Base-by-base conservation (phyloP, 306 rosid genomes). In the Quercus alba region DNA sequence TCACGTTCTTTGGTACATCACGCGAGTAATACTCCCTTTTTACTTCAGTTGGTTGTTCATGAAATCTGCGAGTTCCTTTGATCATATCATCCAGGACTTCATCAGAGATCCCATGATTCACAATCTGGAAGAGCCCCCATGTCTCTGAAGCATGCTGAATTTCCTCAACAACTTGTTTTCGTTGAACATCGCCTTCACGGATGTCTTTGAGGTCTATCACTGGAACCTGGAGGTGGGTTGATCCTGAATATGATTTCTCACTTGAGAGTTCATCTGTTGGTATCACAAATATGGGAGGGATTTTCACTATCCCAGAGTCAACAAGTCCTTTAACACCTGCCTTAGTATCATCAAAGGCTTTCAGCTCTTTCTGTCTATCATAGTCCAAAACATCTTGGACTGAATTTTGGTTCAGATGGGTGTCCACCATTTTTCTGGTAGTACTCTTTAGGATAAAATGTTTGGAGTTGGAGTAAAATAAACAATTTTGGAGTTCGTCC, bases 121-220 rank as follows among this genome's bases (percentile, higher is more conserved):
- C 82, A 77, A 85, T 84, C 73, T 78, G 86, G 62, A 88, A 88
- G 72, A 88, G 78, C 6, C 89, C 91, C 19, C 64, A 78, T 0
- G 72, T 76, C 70, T 76, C 86, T 0, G 87, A 83, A 0, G 84
- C 89, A 17, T 10, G 51, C 51, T 44, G 51, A 44, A 44, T 44
- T 8, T 44, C 3, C 51, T 44, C 51, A 44, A 44, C 13, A 44
- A 9, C 51, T 44, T 44, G 51, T 44, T 44, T 44, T 6, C 6
- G 20, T 61, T 75, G 72, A 72, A 85, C 73, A 33, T 54, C 54
- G 3, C 76, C 75, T 0, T 85, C 76, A 4, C 51, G 20, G n/a
- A 77, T 7, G 44, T 58, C 59, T 44, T 19, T 66, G 74, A 81
- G 81, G 77, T 82, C 88, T 1, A 85, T 72, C 0, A 85, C 58